Evolutionary conservation across 331 rosid genomes (phyloP).

Genomic region (Rhamnella rubrinervis): DNA sequence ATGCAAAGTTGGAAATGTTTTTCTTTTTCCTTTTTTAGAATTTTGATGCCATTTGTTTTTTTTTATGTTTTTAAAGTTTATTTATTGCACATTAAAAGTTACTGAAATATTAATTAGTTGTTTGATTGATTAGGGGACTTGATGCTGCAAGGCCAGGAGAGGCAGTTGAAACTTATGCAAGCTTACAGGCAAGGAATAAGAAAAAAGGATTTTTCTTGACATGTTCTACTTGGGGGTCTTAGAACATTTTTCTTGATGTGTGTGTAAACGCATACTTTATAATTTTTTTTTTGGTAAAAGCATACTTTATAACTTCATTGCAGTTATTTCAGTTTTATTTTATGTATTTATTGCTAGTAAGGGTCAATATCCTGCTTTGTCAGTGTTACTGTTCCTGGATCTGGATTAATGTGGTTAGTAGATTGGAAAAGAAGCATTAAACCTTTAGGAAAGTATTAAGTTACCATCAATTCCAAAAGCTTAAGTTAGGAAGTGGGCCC

Average conservation of each 20-base stretch:
- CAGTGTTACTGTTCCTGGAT: too few relatives aligned
- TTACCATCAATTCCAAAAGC: too few relatives aligned
- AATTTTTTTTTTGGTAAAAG: too few relatives aligned
- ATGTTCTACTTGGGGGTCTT: constrained; percentile 9
- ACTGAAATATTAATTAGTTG: constrained; percentile 26
- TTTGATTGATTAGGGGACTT: constrained; percentile 67
- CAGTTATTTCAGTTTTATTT: too few relatives aligned
- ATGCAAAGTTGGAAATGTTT: constrained; percentile 29
- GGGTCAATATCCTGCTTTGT: too few relatives aligned
- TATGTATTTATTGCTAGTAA: too few relatives aligned
- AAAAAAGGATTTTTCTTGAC: constrained; percentile 23
- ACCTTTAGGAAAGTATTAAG: too few relatives aligned
- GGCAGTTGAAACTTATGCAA: constrained; percentile 68
- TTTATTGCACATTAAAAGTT: constrained; percentile 18
- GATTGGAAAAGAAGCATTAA: too few relatives aligned
- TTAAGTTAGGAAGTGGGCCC: too few relatives aligned
- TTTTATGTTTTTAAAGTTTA: constrained; percentile 25
- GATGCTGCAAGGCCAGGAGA: constrained; percentile 86
- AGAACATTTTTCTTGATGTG: constrained; percentile 1
- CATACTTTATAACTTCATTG: too few relatives aligned
- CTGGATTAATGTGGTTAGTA: too few relatives aligned
- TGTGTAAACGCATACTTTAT: not conserved
- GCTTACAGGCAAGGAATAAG: constrained; percentile 68
- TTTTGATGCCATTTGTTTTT: constrained; percentile 22
- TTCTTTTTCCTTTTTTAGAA: constrained; percentile 3